Evolutionary conservation across 2,329 filamentous ascomycete genomes (phyloP).

Genomic region (Alternaria brassicae): DNA sequence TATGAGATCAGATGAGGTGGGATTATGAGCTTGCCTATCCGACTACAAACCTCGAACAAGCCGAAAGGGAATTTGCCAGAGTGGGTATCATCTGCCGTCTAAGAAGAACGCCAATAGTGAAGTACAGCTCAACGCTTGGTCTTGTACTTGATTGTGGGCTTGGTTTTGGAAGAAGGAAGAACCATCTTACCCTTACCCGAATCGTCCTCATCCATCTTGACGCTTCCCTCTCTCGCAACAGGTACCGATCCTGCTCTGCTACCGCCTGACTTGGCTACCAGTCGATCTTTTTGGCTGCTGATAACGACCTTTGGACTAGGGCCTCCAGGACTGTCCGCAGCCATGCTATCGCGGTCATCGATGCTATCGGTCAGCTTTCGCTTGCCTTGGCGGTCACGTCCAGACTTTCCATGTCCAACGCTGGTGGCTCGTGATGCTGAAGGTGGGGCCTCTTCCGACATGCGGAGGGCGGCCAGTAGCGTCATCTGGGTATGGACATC

Average conservation of each 20-base stretch:
- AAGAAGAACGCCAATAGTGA: slow-evolving; percentile 15
- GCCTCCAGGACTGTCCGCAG: slow-evolving; percentile 47
- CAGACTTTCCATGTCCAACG: slow-evolving; percentile 44
- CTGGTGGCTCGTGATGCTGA: slow-evolving; percentile 47
- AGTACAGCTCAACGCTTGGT: slow-evolving; percentile 24
- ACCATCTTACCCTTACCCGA: slow-evolving; percentile 55
- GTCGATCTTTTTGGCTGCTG: slow-evolving; percentile 39
- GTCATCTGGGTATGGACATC: slow-evolving; percentile 54
- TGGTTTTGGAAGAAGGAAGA: slow-evolving; percentile 36
- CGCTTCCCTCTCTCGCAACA: slow-evolving; percentile 56
- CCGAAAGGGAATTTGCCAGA: slow-evolving; percentile 19
- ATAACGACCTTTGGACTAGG: slow-evolving; percentile 47
- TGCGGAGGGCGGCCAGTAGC: slow-evolving; percentile 57
- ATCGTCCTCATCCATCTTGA: slow-evolving; percentile 57
- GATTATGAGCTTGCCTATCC: slow-evolving; percentile 26
- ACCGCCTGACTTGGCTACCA: slow-evolving; percentile 52
- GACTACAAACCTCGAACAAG: slow-evolving; percentile 30
- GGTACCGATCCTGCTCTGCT: slow-evolving; percentile 55
- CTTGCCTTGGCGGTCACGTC: slow-evolving; percentile 48
- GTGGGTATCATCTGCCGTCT: slow-evolving; percentile 32
- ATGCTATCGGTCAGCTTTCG: slow-evolving; percentile 46
- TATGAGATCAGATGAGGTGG: slow-evolving; percentile 21
- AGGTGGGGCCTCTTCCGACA: slow-evolving; percentile 52
- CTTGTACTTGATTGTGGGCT: slow-evolving; percentile 21
- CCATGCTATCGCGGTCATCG: slow-evolving; percentile 50